These are phyloP conservation scores for Nicotiana knightiana DNA, from an alignment of 257 asterid genomes.

Conservation along the genomic window DNA sequence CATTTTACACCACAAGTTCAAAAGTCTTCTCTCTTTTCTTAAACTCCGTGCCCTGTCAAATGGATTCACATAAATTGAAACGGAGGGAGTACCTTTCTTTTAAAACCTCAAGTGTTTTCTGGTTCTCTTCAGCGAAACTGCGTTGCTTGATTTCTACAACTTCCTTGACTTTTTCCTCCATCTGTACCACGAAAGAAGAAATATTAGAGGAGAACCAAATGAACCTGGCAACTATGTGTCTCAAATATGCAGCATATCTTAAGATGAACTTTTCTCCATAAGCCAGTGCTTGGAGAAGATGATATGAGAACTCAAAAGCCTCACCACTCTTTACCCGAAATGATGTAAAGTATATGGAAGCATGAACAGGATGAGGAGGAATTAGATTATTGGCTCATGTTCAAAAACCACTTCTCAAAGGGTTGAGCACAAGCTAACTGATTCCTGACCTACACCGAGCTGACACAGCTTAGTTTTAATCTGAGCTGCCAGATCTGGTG, in stretches of 20 bases:
- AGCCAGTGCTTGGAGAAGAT: not conserved
- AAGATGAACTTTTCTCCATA: not conserved
- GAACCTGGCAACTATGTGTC: not conserved
- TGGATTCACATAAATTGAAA: too few relatives aligned
- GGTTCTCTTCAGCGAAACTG: constrained; percentile 97
- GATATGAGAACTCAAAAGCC: not conserved
- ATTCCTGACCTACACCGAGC: not conserved
- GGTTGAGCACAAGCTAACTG: not conserved
- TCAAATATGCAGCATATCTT: not conserved
- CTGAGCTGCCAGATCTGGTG: not conserved
- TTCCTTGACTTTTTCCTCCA: constrained; percentile 99
- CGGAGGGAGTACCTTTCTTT: constrained; percentile 59
- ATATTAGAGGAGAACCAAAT: constrained; percentile 3
- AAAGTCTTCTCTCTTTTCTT: too few relatives aligned
- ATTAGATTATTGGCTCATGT: not conserved
- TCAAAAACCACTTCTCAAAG: not conserved
- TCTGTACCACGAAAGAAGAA: constrained; percentile 36
- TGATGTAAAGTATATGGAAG: not conserved
- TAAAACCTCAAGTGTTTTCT: constrained; percentile 85
- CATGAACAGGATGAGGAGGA: not conserved
- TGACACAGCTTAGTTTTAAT: not conserved
- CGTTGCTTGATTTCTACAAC: constrained; percentile 97
- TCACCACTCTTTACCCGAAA: not conserved
- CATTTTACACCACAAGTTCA: too few relatives aligned
- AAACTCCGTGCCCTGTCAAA: too few relatives aligned